These are phyloP conservation scores for Adiantum capillusveneris DNA, from an alignment of 75 land plant species.

Conservation along the genomic window DNA sequence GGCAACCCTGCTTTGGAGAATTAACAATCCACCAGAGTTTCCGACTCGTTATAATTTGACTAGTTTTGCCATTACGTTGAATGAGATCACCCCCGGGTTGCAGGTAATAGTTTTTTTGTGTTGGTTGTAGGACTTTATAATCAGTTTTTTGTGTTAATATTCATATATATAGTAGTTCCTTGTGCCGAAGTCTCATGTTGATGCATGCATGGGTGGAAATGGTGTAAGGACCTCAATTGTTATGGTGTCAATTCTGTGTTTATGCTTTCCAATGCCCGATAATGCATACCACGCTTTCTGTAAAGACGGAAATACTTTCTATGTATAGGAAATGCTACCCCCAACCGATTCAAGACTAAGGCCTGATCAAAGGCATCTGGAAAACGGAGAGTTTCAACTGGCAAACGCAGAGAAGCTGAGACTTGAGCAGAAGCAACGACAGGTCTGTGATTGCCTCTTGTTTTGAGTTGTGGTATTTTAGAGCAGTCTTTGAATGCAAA, in stretches of 20 bases:
- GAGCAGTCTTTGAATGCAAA: background rate
- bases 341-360: constrained; percentile 88
- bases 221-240: too few relatives aligned
- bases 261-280: background rate
- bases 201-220: too few relatives aligned
- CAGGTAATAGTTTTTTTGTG: constrained; percentile 24
- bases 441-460: constrained; percentile 18
- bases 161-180: too few relatives aligned
- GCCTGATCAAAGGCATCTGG: constrained; percentile 83
- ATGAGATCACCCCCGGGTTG: constrained; percentile 53
- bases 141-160: background rate
- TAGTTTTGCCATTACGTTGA: constrained; percentile 49
- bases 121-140: background rate
- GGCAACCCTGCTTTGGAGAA: constrained; percentile 36
- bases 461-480: background rate
- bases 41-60: constrained; percentile 56
- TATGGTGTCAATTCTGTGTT: background rate
- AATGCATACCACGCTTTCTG: background rate
- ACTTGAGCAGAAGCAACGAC: constrained; percentile 82
- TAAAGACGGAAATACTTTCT: constrained; percentile 7
- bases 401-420: constrained; percentile 80
- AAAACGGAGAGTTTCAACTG: constrained; percentile 83
- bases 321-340: constrained; percentile 73
- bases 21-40: constrained; percentile 29
- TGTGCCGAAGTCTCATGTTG: too few relatives aligned